A percentile compares a stretch with the other conserved stretches of the same genome.
Conservation (phyloP, 306 rosid species). For the Calophaca sinica region DNA sequence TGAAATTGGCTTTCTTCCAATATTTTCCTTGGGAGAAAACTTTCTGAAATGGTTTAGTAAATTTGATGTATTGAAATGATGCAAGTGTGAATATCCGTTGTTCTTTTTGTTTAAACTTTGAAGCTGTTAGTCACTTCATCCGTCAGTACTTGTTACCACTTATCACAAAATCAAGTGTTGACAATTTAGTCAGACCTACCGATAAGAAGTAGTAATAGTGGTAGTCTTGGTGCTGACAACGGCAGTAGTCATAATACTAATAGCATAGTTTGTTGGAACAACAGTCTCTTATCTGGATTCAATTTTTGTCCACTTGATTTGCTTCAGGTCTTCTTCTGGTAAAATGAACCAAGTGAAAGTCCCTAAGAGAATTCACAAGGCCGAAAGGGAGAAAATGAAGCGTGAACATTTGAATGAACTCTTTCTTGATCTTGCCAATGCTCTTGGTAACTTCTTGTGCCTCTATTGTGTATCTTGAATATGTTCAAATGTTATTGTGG, state of each 20-base stretch:
- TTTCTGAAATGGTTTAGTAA: neutral
- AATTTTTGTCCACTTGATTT: conserved; percentile 44
- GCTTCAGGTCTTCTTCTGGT: conserved; percentile 62
- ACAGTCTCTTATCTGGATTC: conserved; percentile 33
- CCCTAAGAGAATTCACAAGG: conserved; percentile 85
- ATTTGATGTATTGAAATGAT: conserved; percentile 8
- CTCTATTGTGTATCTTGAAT: conserved; percentile 24
- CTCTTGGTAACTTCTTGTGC: conserved; percentile 67
- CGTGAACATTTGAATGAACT: conserved; percentile 88
- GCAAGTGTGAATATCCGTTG: neutral
- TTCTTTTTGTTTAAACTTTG: conserved; percentile 18
- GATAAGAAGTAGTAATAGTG: conserved; percentile 7
- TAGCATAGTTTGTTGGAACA: conserved; percentile 37
- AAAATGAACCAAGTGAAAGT: conserved; percentile 63
- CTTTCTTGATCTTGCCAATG: conserved; percentile 79
- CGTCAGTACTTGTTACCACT: conserved; percentile 7
- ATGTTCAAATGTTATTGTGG: conserved; percentile 15
- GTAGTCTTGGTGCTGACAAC: neutral
- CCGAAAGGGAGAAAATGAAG: conserved; percentile 95
- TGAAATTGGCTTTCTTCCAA: conserved; percentile 4
- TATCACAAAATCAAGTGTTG: neutral
- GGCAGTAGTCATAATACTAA: neutral
- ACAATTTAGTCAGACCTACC: conserved; percentile 2
- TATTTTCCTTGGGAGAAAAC: conserved; percentile 6
- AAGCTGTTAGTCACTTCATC: neutral